Evolutionary conservation across 2,329 filamentous ascomycete species (phyloP).

Genomic region (Phymatotrichopsis omnivora): DNA sequence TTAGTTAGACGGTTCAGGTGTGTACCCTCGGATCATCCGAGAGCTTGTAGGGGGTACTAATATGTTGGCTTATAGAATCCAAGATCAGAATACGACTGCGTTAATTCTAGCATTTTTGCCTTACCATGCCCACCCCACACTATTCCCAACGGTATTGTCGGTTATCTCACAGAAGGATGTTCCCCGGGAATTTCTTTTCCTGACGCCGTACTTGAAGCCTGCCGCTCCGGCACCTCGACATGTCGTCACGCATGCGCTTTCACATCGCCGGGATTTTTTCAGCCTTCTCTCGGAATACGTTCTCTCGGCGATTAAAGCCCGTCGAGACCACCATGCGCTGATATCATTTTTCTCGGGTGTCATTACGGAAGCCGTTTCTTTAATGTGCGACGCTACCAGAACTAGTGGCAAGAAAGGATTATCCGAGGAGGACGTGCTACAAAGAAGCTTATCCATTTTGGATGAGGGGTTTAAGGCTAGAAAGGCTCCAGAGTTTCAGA

Average conservation of each 20-base stretch:
- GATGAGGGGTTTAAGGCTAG: slow-evolving; percentile 61
- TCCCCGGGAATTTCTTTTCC: slow-evolving; percentile 67
- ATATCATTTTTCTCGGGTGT: slow-evolving; percentile 87
- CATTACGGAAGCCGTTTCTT: slow-evolving; percentile 72
- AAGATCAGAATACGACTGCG: slow-evolving; percentile 75
- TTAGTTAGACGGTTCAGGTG: slow-evolving; percentile 82
- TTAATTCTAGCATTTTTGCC: slow-evolving; percentile 81
- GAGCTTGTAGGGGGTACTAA: slow-evolving; percentile 3
- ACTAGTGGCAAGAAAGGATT: slow-evolving; percentile 55
- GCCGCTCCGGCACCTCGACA: slow-evolving; percentile 67
- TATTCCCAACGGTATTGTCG: slow-evolving; percentile 72
- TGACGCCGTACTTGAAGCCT: slow-evolving; percentile 74
- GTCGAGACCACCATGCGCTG: slow-evolving; percentile 65
- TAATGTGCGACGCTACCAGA: slow-evolving; percentile 68
- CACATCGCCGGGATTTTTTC: slow-evolving; percentile 67
- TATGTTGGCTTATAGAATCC: slow-evolving; percentile 49
- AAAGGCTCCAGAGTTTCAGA: slow-evolving; percentile 65
- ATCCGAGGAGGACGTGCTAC: slow-evolving; percentile 59
- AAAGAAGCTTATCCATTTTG: slow-evolving; percentile 58
- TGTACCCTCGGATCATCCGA: slow-evolving; percentile 28
- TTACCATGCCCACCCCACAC: slow-evolving; percentile 71
- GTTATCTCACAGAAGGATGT: slow-evolving; percentile 66
- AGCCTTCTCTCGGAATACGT: slow-evolving; percentile 68
- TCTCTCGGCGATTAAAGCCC: slow-evolving; percentile 58
- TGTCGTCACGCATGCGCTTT: slow-evolving; percentile 72